These are phyloP conservation scores for Piloderma croceum DNA, from an alignment of 768 basidiomycete genomes.

Conservation along the genomic window DNA sequence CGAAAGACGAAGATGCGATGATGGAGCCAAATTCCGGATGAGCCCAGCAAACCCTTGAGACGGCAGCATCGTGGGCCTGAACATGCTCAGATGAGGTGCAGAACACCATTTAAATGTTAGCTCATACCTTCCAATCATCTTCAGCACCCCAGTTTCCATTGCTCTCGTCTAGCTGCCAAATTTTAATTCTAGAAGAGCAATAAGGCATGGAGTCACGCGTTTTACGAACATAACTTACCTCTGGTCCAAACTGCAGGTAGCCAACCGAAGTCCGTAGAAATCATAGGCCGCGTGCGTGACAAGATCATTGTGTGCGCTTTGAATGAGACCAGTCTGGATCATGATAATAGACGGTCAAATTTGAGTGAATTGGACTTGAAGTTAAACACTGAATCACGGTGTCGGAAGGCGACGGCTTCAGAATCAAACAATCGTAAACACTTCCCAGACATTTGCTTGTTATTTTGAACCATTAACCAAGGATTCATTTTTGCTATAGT, in stretches of 20 bases:
- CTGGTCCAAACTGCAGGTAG: slow-evolving; percentile 80
- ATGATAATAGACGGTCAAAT: no score
- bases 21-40: slow-evolving; percentile 90
- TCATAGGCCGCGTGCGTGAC: slow-evolving; percentile 86
- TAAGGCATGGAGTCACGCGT: slow-evolving; percentile 8
- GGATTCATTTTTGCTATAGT: no score
- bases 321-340: slow-evolving; percentile 78
- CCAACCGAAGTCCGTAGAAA: slow-evolving; percentile 80
- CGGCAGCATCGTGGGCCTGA: slow-evolving; percentile 92
- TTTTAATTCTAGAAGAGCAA: slow-evolving; percentile 58
- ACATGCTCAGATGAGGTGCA: neutral
- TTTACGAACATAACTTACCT: slow-evolving; percentile 37
- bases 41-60: slow-evolving; percentile 82
- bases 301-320: slow-evolving; percentile 72
- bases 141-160: slow-evolving; percentile 73
- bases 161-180: slow-evolving; percentile 74
- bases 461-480: no score
- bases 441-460: no score
- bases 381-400: no score
- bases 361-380: no score
- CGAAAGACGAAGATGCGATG: slow-evolving; percentile 83
- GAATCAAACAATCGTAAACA: no score
- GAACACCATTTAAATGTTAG: neutral
- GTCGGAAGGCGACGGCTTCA: no score
- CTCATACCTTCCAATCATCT: slow-evolving; percentile 84